Conservation (phyloP, 2,329 filamentous ascomycete genomes). For the Ceratocystis papillata region DNA sequence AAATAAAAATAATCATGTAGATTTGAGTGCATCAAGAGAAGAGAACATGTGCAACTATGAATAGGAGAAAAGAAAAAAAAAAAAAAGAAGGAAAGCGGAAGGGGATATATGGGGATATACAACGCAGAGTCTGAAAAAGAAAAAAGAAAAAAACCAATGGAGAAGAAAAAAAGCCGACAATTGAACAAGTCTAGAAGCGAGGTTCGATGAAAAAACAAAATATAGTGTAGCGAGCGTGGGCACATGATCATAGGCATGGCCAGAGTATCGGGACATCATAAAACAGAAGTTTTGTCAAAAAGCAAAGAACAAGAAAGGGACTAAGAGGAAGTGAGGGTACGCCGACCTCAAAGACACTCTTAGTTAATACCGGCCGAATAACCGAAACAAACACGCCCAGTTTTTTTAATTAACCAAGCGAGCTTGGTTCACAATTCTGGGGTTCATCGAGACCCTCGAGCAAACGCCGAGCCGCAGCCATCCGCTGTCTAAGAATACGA, state of each 20-base stretch:
- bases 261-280: conserved; percentile 18
- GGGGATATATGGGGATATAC: not conserved
- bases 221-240: conserved; percentile 16
- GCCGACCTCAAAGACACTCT: not conserved
- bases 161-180: not conserved
- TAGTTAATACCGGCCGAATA: not conserved
- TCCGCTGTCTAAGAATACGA: conserved; percentile 54
- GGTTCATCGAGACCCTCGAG: conserved; percentile 56
- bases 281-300: conserved; percentile 18
- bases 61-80: not conserved
- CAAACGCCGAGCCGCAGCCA: conserved; percentile 63
- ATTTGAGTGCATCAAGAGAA: not conserved
- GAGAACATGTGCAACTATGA: not conserved
- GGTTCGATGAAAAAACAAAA: not conserved
- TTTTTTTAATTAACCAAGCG: not conserved
- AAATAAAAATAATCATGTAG: not conserved
- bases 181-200: conserved; percentile 17
- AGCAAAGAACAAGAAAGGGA: conserved; percentile 18
- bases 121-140: not conserved
- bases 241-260: conserved; percentile 20
- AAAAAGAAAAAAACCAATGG: not conserved
- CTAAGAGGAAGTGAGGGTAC: not conserved
- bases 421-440: not conserved
- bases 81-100: not conserved
- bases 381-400: not conserved